Evolutionary conservation across 768 basidiomycete genomes (phyloP), one percentile per base, ranked within the genome.

Genomic region (Lactarius vividus): DNA sequence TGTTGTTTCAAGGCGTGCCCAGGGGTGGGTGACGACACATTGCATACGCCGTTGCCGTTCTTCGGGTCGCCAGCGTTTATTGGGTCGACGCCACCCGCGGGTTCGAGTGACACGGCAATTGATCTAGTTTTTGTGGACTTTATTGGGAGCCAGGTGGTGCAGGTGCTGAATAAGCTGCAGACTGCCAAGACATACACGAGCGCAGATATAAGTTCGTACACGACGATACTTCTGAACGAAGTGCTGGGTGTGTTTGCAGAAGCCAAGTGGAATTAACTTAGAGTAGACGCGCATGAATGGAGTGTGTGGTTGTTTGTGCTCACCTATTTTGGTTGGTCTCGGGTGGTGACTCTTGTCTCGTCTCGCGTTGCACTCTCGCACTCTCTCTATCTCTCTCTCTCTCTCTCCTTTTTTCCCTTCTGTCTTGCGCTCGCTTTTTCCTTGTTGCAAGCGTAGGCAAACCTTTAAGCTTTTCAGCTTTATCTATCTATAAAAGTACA

Each of bases 61-160:
- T 83, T 82, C 74, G 60, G 73, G 6, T 67, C 77, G 3, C 88
- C 88, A 0, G 79, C 82, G 71, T 92, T 86, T 72, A 80, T 91
- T 64, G 80, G 79, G 18, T 88, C 87, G 0, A 74, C 78, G 29
- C 73, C 83, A 3, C 87, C 89, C 2, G 72, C 78, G 28, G 80
- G 85, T 16, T 66, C 83, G 0, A 78, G 78, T 61, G 78, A 81
- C 61, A 79, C 84, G 0, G 77, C 77, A 0, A 80, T 94, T 67
- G 92, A 94, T 70, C 81, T 94, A 28, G 86, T 93, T 39, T 94
- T 92, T 73, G 80, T 88, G 55, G 79, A 87, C 73, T 93, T 91
- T 74, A 85, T 91, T 72, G 77, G 81, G 71, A 61, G 71, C 6
- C 77, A 84, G 66, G 71, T 89, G 31, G n/a, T n/a, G n/a, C n/a